Conservation (phyloP, 148 eudicot species). For the Persicaria maculosa region DNA sequence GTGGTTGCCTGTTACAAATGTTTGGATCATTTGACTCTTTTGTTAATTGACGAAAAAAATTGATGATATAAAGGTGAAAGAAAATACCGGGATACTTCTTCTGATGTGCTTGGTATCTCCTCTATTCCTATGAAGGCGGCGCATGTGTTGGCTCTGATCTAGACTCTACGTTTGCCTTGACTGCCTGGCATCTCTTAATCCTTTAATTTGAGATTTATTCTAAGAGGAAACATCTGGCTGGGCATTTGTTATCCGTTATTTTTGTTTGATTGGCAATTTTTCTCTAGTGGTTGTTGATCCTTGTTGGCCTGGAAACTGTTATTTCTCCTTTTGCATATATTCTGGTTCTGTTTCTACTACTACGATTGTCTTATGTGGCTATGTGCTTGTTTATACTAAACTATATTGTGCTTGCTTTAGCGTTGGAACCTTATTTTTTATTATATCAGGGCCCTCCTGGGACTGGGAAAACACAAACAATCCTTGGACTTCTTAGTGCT, state of each 20-base stretch:
- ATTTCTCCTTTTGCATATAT: neutral
- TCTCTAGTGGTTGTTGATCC: neutral
- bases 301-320: neutral
- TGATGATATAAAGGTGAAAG: neutral
- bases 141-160: neutral
- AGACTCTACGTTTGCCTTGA: neutral
- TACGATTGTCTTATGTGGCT: neutral
- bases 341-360: neutral
- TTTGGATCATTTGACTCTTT: neutral
- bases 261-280: neutral
- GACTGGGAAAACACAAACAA: conserved; percentile 97
- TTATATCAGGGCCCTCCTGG: conserved; percentile 80
- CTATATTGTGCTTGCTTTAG: neutral
- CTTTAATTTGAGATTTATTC: neutral
- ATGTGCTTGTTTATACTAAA: neutral
- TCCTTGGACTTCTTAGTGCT: conserved; percentile 92
- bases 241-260: neutral
- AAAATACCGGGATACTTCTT: neutral
- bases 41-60: neutral
- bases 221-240: neutral
- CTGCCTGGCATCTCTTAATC: neutral
- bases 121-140: neutral
- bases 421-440: neutral
- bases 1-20: neutral
- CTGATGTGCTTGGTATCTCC: neutral